Base-by-base conservation (phyloP, 2,329 filamentous ascomycete genomes). In the Alternaria brassicicola region DNA sequence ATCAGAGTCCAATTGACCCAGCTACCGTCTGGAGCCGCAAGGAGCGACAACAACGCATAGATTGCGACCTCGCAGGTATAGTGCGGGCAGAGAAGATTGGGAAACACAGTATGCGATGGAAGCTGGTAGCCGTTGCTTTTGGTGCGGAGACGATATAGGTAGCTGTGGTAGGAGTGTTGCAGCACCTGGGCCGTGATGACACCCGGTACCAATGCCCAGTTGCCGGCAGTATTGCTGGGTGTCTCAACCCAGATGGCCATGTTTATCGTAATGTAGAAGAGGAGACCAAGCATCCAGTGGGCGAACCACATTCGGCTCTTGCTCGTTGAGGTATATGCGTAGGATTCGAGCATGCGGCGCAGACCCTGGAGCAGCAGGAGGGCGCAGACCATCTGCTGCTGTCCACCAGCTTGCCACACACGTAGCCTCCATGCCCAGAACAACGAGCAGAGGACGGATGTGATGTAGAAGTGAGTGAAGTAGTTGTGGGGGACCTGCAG, bases 31-130 rank as follows among this genome's bases (percentile, higher is more conserved):
- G 93, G 93, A 1, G 93, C 92, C 28, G 89, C 88, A 36, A 90
- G 76, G 43, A 95, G 78, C 3, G 92, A 85, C 64, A 99, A 79
- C n/a, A 89, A 85, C 19, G 93, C 73, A 75, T 99, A 98, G 57
- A 97, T 86, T 38, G 90, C 74, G 72, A 91, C 93, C 79, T 98
- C 95, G 70, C 89, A 92, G 3, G 90, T 90, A 77, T 98, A 99
- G 78, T 99, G 95, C 17, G 95, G 93, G 68, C 91, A 96, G 36
- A 97, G 79, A 21, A 96, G 77, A 56, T 83, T 81, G 42, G 82
- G 81, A 76, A 98, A 99, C 56, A 90, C 79, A 3, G 89, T 88
- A 59, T 89, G 84, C 2, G 84, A 80, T 0, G 94, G 94, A 23
- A 98, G 82, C 10, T 90, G 90, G 78, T 99, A 98, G 72, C 93